phyloP scores from a whole-genome alignment of 2,329 filamentous ascomycete genomes.

The Ascosphaera acerosa region DNA sequence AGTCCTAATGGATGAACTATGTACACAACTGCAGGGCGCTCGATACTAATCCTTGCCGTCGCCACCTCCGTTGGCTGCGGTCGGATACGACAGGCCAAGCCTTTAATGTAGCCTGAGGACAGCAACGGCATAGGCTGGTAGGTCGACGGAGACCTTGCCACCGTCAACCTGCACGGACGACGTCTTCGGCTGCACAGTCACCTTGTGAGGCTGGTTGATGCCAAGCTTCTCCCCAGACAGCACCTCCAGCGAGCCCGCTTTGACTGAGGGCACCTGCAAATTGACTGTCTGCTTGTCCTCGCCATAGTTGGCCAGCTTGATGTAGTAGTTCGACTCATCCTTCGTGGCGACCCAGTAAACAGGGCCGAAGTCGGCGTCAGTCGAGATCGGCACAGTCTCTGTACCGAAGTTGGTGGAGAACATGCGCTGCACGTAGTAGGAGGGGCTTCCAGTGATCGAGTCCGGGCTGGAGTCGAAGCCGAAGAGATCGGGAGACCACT shows the following conservation, averaged over 20 bases:
- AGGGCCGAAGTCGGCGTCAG: constrained; percentile 9
- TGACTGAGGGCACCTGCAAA: constrained; percentile 8
- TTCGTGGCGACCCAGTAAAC: constrained; percentile 14
- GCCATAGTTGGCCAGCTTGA: constrained; percentile 13
- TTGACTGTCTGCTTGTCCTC: constrained; percentile 7
- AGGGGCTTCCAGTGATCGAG: constrained; percentile 3
- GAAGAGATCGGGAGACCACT: constrained; percentile 9
- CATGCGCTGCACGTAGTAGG: constrained; percentile 15
- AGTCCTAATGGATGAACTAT: too few species aligned
- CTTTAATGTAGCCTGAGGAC: constrained; percentile 5
- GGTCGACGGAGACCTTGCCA: constrained; percentile 6
- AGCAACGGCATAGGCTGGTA: constrained; percentile 8
- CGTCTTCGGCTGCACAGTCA: constrained; percentile 4
- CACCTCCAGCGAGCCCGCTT: background rate
- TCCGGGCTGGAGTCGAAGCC: constrained; percentile 1
- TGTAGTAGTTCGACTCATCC: constrained; percentile 7
- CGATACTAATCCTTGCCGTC: too few species aligned
- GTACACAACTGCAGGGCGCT: too few species aligned
- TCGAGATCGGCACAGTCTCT: constrained; percentile 10
- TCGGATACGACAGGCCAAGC: too few species aligned
- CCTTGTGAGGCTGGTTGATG: background rate
- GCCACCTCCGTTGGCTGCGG: too few species aligned
- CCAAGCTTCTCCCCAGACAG: background rate
- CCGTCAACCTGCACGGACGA: constrained; percentile 4
- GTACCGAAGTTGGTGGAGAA: constrained; percentile 12